Evolutionary conservation across 441 rosid genomes (phyloP), one percentile per base, ranked within the genome.

Genomic region (Arabidopsis hybrid): DNA sequence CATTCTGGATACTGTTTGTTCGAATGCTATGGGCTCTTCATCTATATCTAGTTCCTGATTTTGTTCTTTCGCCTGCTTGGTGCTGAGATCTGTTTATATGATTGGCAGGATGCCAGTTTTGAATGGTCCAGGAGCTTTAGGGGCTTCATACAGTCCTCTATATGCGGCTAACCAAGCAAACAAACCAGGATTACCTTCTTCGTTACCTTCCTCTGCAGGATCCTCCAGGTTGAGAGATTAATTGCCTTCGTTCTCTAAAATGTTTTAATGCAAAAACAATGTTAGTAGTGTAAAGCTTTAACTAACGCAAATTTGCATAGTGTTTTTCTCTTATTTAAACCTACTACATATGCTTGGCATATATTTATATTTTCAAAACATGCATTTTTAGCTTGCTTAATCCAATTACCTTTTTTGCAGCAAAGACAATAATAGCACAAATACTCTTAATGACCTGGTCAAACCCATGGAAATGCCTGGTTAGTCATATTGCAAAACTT

Each of bases 101-200:
- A 65, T 84, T 68, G 73, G 75, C 75, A 95, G 99, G 99, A 76
- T 95, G 76, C 98, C 98, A 38, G 85, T 95, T 82, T 75, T 95
- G 58, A 82, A 95, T 47, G 93, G 96, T 72, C 88, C 96, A 57
- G 99, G 99, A 78, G 90, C 90, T 65, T 79, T 92, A 77, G 97
- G 98, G 50, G 85, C 88, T 50, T 36, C 92, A 8, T 92, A 89
- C 81, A 84, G 95, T 82, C 63, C 97, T 36, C 93, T 96, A 26
- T 95, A 92, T 79, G 69, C 88, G 56, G 60, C 88, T 65, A 85
- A 88, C 83, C 79, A 89, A 77, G 47, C 86, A 73, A 83, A 80
- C 34, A 78, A 85, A 12, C 73, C 82, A 2, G 89, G 81, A 35
- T 89, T 87, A 75, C 71, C 92, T 60, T 83, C 97, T 8, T n/a